Evolutionary conservation across 2,329 filamentous ascomycete species (phyloP).

Genomic region (Phoma sp.): DNA sequence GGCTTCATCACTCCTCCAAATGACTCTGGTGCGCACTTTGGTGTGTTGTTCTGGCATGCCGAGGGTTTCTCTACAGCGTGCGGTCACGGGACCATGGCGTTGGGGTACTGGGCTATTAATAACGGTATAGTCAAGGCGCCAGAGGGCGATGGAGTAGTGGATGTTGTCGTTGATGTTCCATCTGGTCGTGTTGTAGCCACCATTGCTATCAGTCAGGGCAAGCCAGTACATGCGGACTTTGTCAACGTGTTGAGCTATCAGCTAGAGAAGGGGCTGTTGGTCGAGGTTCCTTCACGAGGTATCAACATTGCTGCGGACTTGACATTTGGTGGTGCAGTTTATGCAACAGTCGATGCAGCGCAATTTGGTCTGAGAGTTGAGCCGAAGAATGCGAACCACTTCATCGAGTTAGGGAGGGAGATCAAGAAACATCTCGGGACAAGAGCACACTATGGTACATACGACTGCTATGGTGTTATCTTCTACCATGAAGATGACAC

Average conservation of each 20-base stretch:
- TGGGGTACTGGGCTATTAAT: conserved; percentile 42
- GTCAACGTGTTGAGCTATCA: conserved; percentile 18
- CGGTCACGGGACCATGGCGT: conserved; percentile 60
- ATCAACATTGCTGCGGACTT: neutral
- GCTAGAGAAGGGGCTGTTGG: neutral
- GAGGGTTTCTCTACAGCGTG: conserved; percentile 61
- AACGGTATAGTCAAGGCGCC: conserved; percentile 8
- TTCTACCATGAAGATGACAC: conserved; percentile 13
- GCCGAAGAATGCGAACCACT: neutral
- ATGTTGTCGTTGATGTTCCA: conserved; percentile 19
- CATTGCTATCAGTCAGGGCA: conserved; percentile 1
- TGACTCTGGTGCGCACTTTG: conserved; percentile 59
- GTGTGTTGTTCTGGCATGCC: conserved; percentile 58
- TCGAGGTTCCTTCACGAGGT: conserved; percentile 1
- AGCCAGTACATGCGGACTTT: conserved; percentile 17
- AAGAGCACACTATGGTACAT: conserved; percentile 7
- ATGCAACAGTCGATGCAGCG: conserved; percentile 13
- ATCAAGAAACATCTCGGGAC: conserved; percentile 11
- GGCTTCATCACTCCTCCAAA: conserved; percentile 51
- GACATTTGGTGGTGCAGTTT: conserved; percentile 15
- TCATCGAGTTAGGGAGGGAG: conserved; percentile 11
- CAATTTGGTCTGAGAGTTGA: conserved; percentile 12
- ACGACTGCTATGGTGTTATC: conserved; percentile 19
- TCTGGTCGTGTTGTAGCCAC: conserved; percentile 14
- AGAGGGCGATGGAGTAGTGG: neutral